A percentile compares a stretch with the other conserved stretches of the same genome.
phyloP scores from a whole-genome alignment of 1,139 yeast species.

The Pneumocystis canis region DNA sequence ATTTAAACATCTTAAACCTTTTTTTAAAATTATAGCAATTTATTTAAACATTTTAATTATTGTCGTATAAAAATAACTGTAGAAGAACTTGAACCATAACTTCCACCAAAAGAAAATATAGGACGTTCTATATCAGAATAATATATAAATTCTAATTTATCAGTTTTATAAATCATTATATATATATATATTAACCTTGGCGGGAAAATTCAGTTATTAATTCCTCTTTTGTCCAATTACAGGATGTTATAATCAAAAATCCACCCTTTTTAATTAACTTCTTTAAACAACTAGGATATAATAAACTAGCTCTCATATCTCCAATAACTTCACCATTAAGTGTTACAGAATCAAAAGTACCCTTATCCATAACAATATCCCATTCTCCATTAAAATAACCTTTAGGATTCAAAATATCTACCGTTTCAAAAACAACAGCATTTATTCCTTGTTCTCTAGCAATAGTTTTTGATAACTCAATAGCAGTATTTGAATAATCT shows the following conservation, averaged over 20 bases:
- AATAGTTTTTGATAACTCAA: conserved; percentile 53
- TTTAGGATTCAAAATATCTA: conserved; percentile 20
- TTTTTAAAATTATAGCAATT: background rate
- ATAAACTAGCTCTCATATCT: conserved; percentile 31
- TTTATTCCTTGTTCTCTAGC: conserved; percentile 30
- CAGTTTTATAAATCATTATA: background rate
- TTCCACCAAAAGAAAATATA: conserved; percentile 2
- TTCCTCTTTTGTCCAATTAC: conserved; percentile 81
- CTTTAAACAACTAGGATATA: conserved; percentile 48
- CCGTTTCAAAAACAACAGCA: conserved; percentile 29
- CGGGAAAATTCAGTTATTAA: conserved; percentile 23
- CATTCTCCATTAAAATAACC: conserved; percentile 28
- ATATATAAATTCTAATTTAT: background rate
- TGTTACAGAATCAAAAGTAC: conserved; percentile 93
- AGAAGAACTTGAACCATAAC: conserved; percentile 1
- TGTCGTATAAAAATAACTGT: conserved; percentile 1
- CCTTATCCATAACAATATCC: conserved; percentile 77
- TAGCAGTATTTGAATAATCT: conserved; percentile 72
- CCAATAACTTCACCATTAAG: conserved; percentile 31
- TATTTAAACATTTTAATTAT: background rate
- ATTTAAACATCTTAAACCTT: background rate
- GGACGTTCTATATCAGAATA: conserved; percentile 1
- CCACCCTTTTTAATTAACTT: conserved; percentile 43
- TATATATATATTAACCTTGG: conserved; percentile 14
- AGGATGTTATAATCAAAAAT: conserved; percentile 69